Conservation (phyloP, 371 early-diverging fungal genomes). For the Apophysomyces trapeziformis region DNA sequence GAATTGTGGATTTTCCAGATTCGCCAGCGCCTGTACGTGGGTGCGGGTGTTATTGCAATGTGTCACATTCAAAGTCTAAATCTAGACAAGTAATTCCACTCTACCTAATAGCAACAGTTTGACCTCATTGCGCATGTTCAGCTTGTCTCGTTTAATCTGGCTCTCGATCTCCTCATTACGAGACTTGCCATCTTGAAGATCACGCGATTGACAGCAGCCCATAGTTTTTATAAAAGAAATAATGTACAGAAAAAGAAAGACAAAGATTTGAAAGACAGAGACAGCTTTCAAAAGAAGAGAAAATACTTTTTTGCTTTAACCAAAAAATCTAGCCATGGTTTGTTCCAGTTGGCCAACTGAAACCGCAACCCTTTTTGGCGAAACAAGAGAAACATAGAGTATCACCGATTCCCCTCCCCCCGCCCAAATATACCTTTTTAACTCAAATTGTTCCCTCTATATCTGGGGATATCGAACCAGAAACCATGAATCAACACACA, state of each 20-base stretch:
- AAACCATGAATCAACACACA: no score
- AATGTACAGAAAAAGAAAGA: no score
- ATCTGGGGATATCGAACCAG: no score
- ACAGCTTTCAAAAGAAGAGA: constrained; percentile 5
- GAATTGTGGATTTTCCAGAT: constrained; percentile 95
- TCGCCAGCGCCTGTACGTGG: constrained; percentile 86
- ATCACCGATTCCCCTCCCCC: background rate
- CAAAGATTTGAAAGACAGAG: constrained; percentile 15
- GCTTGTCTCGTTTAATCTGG: constrained; percentile 79
- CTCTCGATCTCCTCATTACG: constrained; percentile 89
- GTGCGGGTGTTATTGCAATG: no score
- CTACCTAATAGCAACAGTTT: constrained; percentile 93
- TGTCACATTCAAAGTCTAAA: background rate
- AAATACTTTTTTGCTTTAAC: background rate
- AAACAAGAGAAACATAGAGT: constrained; percentile 4
- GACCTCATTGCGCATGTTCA: constrained; percentile 82
- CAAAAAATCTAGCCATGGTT: background rate
- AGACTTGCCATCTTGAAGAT: constrained; percentile 76
- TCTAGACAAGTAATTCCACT: background rate
- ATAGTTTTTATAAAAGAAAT: constrained; percentile 41
- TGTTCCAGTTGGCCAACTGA: constrained; percentile 2
- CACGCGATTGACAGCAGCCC: constrained; percentile 87
- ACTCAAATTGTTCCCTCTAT: no score
- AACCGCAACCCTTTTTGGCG: background rate
- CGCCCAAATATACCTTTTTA: no score